Conservation (phyloP, 2,329 filamentous ascomycete species). For the Monosporascus sp. region DNA sequence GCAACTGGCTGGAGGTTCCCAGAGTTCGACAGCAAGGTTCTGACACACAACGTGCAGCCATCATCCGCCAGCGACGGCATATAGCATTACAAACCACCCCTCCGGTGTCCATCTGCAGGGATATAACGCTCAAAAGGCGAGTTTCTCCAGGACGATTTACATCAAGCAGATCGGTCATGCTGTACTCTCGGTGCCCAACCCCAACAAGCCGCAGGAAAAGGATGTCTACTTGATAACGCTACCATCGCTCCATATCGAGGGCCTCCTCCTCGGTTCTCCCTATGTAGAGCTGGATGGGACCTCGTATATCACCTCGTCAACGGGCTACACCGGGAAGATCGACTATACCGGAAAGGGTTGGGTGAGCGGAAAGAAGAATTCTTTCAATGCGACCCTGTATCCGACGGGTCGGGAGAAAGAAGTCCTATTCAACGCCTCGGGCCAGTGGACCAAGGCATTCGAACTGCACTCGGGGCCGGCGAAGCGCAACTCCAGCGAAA, state of each 20-base stretch:
- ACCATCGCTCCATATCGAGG: constrained; percentile 42
- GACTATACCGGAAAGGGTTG: constrained; percentile 42
- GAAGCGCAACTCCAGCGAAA: constrained; percentile 26
- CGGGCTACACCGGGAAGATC: constrained; percentile 41
- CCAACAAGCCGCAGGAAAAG: constrained; percentile 27
- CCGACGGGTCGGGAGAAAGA: constrained; percentile 32
- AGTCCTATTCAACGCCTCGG: constrained; percentile 32
- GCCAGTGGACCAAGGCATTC: constrained; percentile 40
- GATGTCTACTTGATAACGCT: constrained; percentile 46
- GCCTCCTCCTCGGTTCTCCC: constrained; percentile 40
- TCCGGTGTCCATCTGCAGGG: constrained; percentile 43
- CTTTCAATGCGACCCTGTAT: constrained; percentile 39
- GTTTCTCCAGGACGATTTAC: constrained; percentile 43
- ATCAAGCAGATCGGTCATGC: constrained; percentile 47
- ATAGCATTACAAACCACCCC: constrained; percentile 39
- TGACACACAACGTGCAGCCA: constrained; percentile 29
- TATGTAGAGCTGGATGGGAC: constrained; percentile 44
- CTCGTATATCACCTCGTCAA: constrained; percentile 40
- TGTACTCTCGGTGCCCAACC: constrained; percentile 41
- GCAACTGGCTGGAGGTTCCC: background rate
- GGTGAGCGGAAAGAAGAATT: constrained; percentile 40
- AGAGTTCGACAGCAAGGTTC: background rate
- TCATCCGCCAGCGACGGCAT: constrained; percentile 49
- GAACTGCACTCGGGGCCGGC: constrained; percentile 24
- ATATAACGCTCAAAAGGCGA: constrained; percentile 48